Percentiles rank a stretch among this genome's conserved stretches.
Evolutionary conservation across 176 grass and related monocot genomes (phyloP).

Genomic region (Ensete ventricosum): DNA sequence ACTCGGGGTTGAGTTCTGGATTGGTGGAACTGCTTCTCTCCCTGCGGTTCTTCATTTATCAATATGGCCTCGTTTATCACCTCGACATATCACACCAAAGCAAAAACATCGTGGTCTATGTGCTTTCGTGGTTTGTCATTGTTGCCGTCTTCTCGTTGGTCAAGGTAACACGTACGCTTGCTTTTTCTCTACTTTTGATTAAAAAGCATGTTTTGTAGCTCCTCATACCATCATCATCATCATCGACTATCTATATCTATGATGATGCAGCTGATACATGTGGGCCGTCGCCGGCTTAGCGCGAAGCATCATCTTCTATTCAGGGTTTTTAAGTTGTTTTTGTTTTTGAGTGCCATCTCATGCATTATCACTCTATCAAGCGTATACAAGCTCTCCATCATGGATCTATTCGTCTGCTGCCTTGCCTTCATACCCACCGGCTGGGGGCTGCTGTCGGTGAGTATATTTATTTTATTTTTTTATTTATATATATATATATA

Average conservation of each 20-base stretch:
- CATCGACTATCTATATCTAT: background rate
- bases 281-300: conserved; percentile 52
- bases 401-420: conserved; percentile 73
- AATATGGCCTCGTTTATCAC: conserved; percentile 93
- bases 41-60: conserved; percentile 87
- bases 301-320: conserved; percentile 76
- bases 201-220: too few relatives aligned
- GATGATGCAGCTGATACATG: conserved; percentile 53
- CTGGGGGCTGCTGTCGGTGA: conserved; percentile 80
- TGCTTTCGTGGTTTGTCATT: conserved; percentile 94
- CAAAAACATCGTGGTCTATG: conserved; percentile 79
- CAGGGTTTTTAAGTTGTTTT: conserved; percentile 73
- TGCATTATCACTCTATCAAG: conserved; percentile 55
- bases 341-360: conserved; percentile 60
- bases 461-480: conserved; percentile 13
- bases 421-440: conserved; percentile 91
- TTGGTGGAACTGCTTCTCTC: conserved; percentile 77
- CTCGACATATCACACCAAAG: conserved; percentile 83
- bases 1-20: conserved; percentile 66
- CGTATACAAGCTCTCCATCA: conserved; percentile 63
- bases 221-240: background rate
- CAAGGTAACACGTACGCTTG: conserved; percentile 44
- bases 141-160: conserved; percentile 63
- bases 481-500: background rate
- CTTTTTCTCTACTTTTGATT: background rate